These are phyloP conservation scores for Hymenotorrendiella dingleyae DNA, from an alignment of 2,329 filamentous ascomycete species.

Conservation along the genomic window DNA sequence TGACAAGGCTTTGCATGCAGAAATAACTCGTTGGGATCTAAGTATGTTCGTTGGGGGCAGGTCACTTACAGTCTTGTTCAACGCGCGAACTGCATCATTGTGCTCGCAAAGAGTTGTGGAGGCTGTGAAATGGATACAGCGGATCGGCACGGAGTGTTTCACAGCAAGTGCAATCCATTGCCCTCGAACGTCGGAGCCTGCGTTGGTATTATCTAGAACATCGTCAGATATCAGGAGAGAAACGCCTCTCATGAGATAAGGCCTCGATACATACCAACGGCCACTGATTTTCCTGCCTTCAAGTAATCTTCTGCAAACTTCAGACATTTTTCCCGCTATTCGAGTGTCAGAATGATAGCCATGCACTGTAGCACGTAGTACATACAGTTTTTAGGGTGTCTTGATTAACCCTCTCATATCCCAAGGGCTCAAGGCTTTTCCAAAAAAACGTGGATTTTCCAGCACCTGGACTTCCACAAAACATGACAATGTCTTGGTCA, in stretches of 20 bases:
- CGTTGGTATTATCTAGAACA: constrained; percentile 79
- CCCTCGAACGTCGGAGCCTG: constrained; percentile 69
- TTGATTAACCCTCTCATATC: constrained; percentile 84
- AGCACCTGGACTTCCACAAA: constrained; percentile 82
- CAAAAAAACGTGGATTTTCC: constrained; percentile 92
- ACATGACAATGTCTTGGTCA: constrained; percentile 69
- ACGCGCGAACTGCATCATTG: constrained; percentile 77
- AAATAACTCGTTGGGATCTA: constrained; percentile 3
- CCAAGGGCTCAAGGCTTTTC: constrained; percentile 68
- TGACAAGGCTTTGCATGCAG: constrained; percentile 3
- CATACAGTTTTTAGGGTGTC: constrained; percentile 71
- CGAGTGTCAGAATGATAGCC: constrained; percentile 18
- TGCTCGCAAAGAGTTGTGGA: constrained; percentile 61
- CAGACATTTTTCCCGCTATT: constrained; percentile 55
- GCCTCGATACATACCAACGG: constrained; percentile 57
- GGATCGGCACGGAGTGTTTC: constrained; percentile 65
- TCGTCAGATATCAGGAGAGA: constrained; percentile 6
- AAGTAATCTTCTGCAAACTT: constrained; percentile 65
- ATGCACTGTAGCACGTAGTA: constrained; percentile 13
- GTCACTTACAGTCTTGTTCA: constrained; percentile 40
- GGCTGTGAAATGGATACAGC: constrained; percentile 81
- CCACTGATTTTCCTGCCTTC: constrained; percentile 60
- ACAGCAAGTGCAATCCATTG: constrained; percentile 72
- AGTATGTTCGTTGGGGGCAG: constrained; percentile 6
- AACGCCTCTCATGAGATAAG: not conserved